These are phyloP conservation scores for Leucocoprinus sp. DNA, from an alignment of 768 basidiomycete genomes.

Conservation along the genomic window DNA sequence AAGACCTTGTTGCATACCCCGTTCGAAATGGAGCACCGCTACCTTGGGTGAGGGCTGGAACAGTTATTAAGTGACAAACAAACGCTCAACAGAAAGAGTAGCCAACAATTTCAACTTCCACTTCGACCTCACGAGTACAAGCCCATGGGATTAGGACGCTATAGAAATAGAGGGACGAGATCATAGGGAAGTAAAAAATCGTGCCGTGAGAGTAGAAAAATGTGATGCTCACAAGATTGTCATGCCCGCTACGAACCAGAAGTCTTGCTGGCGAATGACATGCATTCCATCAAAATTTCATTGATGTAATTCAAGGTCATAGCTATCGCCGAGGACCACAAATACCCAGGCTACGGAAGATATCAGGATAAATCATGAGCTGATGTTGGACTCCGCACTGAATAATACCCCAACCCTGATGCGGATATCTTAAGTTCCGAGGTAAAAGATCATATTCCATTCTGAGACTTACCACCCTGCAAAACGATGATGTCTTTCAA, in stretches of 20 bases:
- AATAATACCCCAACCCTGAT: slow-evolving; percentile 41
- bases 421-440: slow-evolving; percentile 7
- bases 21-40: slow-evolving; percentile 68
- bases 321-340: slow-evolving; percentile 61
- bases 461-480: slow-evolving; percentile 55
- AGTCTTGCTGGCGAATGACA: slow-evolving; percentile 62
- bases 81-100: not conserved
- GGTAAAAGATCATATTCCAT: not conserved
- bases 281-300: slow-evolving; percentile 57
- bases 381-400: slow-evolving; percentile 29
- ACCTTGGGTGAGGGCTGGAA: slow-evolving; percentile 72
- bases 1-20: slow-evolving; percentile 83
- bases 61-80: not conserved
- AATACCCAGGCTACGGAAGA: slow-evolving; percentile 48
- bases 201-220: not conserved
- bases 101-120: slow-evolving; percentile 69
- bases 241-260: slow-evolving; percentile 75
- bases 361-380: slow-evolving; percentile 2
- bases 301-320: slow-evolving; percentile 41
- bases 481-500: slow-evolving; percentile 78
- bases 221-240: slow-evolving; percentile 49
- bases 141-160: slow-evolving; percentile 73
- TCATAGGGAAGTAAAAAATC: not conserved
- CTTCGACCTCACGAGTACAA: slow-evolving; percentile 66
- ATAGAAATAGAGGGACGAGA: not conserved